Base-by-base conservation (phyloP, 805 yeast genomes). In the Candida ipomoeae region DNA sequence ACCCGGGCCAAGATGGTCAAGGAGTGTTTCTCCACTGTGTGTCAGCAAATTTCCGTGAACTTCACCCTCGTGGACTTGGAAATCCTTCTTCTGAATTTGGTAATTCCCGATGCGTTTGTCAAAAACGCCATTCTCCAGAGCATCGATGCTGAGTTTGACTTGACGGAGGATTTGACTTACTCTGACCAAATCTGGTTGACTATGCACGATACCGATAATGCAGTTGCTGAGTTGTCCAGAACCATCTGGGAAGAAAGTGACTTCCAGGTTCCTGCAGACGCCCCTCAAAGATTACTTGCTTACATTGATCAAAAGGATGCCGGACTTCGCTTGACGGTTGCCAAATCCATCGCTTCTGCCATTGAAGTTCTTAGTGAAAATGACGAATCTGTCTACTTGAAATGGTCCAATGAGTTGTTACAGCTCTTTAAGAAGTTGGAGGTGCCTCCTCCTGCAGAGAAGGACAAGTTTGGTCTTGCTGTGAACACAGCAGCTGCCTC, bases 241-340 rank as follows among this genome's bases (percentile, higher is more conserved):
- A 84, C 92, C 1, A 87, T 94, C 52, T 94, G 97, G 97, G 78
- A 81, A 33, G 96, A 90, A 57, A 88, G 83, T 63, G 71, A 71
- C 1, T 83, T 85, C 52, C 55, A 61, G n/a, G 62, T 86, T 39
- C 70, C 75, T 3, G 58, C 60, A 0, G 67, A 69, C 3, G 72
- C 84, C 1, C 75, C 87, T 0, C 52, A 60, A 2, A 63, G 73
- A 26, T 74, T 89, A 45, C 66, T 82, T 32, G 48, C 62, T 1
- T 84, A 68, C 61, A 69, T 87, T 44, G 82, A 75, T 21, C 75
- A 77, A 48, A 62, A 62, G 18, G 87, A 87, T 57, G 74, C 83
- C 40, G 89, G 90, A 48, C 67, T 89, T 46, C 79, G 97, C 53
- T 65, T 82, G 7, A 84, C 96, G 4, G 76, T 83, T 40, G 91